Evolutionary conservation across 2,329 filamentous ascomycete genomes (phyloP), one percentile per base, ranked within the genome.

Genomic region (Sclerotinia borealis): DNA sequence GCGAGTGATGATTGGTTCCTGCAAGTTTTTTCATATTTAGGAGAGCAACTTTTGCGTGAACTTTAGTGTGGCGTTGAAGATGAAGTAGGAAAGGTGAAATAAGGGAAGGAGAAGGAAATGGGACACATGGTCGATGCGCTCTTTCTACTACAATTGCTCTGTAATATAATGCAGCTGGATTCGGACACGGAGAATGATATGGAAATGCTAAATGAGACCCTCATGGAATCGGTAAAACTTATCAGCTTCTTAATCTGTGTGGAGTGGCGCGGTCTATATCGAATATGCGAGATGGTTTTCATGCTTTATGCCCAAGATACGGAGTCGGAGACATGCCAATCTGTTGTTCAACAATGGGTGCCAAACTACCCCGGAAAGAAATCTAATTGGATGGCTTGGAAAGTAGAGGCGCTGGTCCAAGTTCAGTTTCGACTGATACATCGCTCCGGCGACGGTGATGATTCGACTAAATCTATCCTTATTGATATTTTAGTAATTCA

Each of bases 211-310:
- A n/a, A 31, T 1, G 13, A 31, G 17, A 1, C 7, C 7, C 2
- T 1, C n/a, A 29, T 5, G 13, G 2, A 31, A 6, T 1, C 19
- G 3, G 19, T 3, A 22, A 43, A 0, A 0, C 31, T 31, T 1
- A 31, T 22, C 19, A 19, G 13, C 19, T 1, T 55, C 19, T 0
- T 31, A n/a, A n/a, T n/a, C n/a, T n/a, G n/a, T n/a, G n/a, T 22
- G 1, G 5, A 22, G 8, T 55, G 52, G 52, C 37, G 22, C 3
- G 8, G 27, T 17, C 31, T 55, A 5, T 55, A 55, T 55, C 37
- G 52, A 37, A 55, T 43, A 31, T 55, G 37, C 25, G 37, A 8
- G 52, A 55, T 5, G 17, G 43, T 43, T 43, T 43, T 13, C 52
- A 43, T 19, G 37, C 37, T 15, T n/a, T 43, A 2, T 55, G 37